Conservation (phyloP, 169 alveolate species). For the Nephromyces sp. region DNA sequence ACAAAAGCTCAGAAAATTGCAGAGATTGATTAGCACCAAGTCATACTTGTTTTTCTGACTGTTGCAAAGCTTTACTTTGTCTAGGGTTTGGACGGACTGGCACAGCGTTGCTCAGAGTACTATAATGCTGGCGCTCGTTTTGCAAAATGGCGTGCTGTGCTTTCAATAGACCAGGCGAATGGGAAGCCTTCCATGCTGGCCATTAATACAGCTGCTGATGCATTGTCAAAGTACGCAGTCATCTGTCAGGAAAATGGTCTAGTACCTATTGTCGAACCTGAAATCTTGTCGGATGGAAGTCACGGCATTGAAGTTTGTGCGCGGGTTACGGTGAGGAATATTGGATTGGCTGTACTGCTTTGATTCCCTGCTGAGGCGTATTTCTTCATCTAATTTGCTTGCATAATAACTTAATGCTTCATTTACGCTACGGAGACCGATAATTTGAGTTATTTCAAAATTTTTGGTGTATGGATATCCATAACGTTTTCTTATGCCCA, state of each 20-base stretch:
- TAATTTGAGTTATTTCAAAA: too few species aligned
- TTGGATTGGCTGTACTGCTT: not conserved
- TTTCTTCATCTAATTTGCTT: too few species aligned
- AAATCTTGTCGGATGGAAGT: slow-evolving; percentile 90
- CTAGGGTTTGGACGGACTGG: slow-evolving; percentile 94
- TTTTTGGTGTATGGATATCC: too few species aligned
- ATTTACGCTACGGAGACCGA: too few species aligned
- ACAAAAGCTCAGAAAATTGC: too few species aligned
- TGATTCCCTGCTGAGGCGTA: too few species aligned
- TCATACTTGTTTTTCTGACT: too few species aligned
- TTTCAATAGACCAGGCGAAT: slow-evolving; percentile 73
- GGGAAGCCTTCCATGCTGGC: slow-evolving; percentile 85
- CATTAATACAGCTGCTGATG: slow-evolving; percentile 88
- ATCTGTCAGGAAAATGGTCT: slow-evolving; percentile 93
- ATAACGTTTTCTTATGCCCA: too few species aligned
- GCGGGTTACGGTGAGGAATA: slow-evolving; percentile 63
- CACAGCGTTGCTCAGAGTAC: slow-evolving; percentile 88
- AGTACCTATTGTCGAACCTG: slow-evolving; percentile 99
- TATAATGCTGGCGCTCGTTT: slow-evolving; percentile 96
- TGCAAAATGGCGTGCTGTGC: slow-evolving; percentile 99
- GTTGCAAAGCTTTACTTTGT: too few species aligned
- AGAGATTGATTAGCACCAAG: too few species aligned
- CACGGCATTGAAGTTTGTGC: slow-evolving; percentile 93
- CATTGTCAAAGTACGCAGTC: slow-evolving; percentile 94
- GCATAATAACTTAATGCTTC: too few species aligned